Evolutionary conservation across 176 grass and related monocot species (phyloP), one percentile per base, ranked within the genome.

Genomic region (Poa annua): DNA sequence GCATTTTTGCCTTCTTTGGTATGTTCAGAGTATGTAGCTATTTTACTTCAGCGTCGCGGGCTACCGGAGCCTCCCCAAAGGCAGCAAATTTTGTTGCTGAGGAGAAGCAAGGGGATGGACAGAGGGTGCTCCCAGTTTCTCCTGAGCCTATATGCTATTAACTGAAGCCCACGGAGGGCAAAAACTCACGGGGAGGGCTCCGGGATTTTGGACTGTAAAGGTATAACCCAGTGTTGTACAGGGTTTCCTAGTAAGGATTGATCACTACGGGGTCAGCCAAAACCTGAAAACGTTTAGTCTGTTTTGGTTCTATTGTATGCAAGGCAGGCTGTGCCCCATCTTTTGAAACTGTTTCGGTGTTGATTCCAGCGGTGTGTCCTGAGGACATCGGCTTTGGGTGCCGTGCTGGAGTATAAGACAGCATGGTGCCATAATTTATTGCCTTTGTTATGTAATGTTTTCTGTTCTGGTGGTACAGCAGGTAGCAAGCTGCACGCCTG

Each of bases 211-310:
- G 81, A 44, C 60, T 5, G 59, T 67, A 85, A 85, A 73, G 77
- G 84, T 84, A n/a, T 88, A 85, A 75, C 83, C 77, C 71, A 75
- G 62, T 74, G 85, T 83, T 94, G 92, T 94, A 97, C 84, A 94
- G 88, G 60, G 62, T 67, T 85, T 97, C 76, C 60, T 63, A 64
- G 55, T 85, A 79, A 82, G 82, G 41, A 49, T 64, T 61, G 19
- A 54, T 13, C 66, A 45, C 4, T 64, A 2, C 11, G 53, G 85
- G 82, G 53, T 17, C 19, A n/a, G 14, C 61, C 36, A 17, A 51
- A 53, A 62, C 56, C 66, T 25, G 75, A 61, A 32, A 50, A 85
- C 45, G 42, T 68, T 64, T 38, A 45, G 56, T 73, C 24, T 83
- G 34, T 63, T 78, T 66, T 20, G 7, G 29, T 17, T 21, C 66